phyloP scores from a whole-genome alignment of 2,329 filamentous ascomycete genomes.

The Aspergillus floridensis region DNA sequence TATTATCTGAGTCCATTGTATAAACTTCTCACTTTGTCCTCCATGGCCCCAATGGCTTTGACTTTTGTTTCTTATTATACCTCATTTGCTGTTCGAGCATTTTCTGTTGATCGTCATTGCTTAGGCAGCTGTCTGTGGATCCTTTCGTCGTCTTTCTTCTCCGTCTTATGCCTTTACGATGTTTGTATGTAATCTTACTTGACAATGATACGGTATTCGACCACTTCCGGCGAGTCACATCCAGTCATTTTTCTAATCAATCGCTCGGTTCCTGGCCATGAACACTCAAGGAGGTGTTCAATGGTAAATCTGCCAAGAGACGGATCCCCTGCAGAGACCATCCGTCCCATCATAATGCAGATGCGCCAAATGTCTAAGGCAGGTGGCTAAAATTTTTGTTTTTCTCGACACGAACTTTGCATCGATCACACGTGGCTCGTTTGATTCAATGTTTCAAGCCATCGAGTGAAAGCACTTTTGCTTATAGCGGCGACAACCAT shows the following conservation, averaged over 20 bases:
- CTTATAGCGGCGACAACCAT: background rate
- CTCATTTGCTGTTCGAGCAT: slow-evolving; percentile 20
- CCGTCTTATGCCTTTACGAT: slow-evolving; percentile 35
- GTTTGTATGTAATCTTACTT: slow-evolving; percentile 31
- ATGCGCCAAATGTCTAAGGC: background rate
- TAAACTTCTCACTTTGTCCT: slow-evolving; percentile 29
- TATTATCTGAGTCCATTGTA: slow-evolving; percentile 30
- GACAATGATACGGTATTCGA: slow-evolving; percentile 32
- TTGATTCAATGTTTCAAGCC: too few species aligned
- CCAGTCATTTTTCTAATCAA: background rate
- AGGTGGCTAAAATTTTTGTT: background rate
- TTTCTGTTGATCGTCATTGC: slow-evolving; percentile 13
- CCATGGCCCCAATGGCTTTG: slow-evolving; percentile 19
- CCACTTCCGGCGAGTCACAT: slow-evolving; percentile 9
- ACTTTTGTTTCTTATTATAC: slow-evolving; percentile 15
- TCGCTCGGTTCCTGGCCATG: background rate
- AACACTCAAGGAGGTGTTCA: background rate
- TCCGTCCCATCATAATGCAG: background rate
- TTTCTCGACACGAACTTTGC: background rate
- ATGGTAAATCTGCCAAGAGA: background rate
- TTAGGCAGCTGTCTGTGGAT: slow-evolving; percentile 23
- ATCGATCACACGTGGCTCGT: too few species aligned
- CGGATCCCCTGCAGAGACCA: background rate
- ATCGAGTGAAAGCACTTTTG: too few species aligned
- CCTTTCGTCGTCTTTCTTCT: slow-evolving; percentile 23